Percentiles rank a stretch among this genome's conserved stretches.
Conservation (phyloP, 73 alveolate genomes). For the Urostyla sp. region DNA sequence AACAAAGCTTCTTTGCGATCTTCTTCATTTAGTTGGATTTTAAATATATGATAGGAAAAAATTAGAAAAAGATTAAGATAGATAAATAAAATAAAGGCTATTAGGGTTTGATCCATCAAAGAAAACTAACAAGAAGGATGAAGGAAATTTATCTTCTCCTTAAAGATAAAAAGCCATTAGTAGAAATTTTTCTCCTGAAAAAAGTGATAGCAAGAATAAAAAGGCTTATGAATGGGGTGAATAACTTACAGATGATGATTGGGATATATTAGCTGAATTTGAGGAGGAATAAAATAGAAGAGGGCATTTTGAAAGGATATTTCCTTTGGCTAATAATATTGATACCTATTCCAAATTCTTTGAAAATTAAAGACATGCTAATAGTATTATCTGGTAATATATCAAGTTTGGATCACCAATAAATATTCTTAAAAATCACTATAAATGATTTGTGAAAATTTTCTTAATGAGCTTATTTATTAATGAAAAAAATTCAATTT, state of each 20-base stretch:
- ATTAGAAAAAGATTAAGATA: conserved; percentile 47
- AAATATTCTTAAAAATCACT: conserved; percentile 27
- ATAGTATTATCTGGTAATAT: conserved; percentile 30
- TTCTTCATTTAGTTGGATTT: conserved; percentile 67
- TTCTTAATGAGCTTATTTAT: too few species aligned
- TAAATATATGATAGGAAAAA: conserved; percentile 30
- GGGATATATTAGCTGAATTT: conserved; percentile 12
- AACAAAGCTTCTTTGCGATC: conserved; percentile 88
- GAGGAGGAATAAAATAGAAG: conserved; percentile 62
- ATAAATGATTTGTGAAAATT: conserved; percentile 2
- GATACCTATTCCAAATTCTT: conserved; percentile 73
- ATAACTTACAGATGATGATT: conserved; percentile 40
- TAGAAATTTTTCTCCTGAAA: conserved; percentile 17
- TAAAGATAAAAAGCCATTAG: not conserved
- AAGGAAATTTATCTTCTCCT: not conserved
- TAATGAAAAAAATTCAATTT: too few species aligned
- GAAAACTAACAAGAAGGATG: not conserved
- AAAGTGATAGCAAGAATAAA: too few species aligned
- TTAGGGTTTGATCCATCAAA: conserved; percentile 44
- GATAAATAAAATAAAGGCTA: conserved; percentile 33
- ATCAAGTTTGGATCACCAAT: conserved; percentile 37
- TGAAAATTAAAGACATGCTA: conserved; percentile 57
- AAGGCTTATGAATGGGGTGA: conserved; percentile 1
- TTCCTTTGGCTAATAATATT: conserved; percentile 69
- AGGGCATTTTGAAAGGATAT: conserved; percentile 67